Evolutionary conservation across 2,329 filamentous ascomycete genomes (phyloP).

Genomic region (Neonectria hederae): DNA sequence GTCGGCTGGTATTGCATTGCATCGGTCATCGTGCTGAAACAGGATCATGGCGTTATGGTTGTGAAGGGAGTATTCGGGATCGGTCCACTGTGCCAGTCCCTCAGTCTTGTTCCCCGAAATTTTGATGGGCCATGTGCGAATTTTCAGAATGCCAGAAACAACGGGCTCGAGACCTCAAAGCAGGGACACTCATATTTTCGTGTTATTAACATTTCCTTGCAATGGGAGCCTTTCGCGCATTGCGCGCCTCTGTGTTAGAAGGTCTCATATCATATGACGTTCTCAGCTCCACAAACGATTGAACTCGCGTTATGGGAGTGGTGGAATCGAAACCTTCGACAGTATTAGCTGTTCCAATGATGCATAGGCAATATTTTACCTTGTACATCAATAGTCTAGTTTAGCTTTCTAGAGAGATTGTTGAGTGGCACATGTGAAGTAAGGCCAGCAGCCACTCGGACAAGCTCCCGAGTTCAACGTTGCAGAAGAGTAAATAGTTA

Average conservation of each 20-base stretch:
- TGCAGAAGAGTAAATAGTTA: neutral
- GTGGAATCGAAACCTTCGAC: neutral
- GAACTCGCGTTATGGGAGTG: neutral
- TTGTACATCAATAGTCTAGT: neutral
- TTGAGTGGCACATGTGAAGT: neutral
- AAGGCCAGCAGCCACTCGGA: neutral
- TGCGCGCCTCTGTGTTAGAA: constrained; percentile 10
- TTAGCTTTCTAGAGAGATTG: neutral
- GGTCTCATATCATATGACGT: constrained; percentile 7
- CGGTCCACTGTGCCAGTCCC: constrained; percentile 16
- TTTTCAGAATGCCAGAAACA: constrained; percentile 27
- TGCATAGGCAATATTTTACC: no score
- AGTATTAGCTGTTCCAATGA: neutral
- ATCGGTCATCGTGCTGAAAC: constrained; percentile 41
- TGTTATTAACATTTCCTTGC: constrained; percentile 24
- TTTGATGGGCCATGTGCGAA: constrained; percentile 23
- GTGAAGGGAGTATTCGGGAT: constrained; percentile 25
- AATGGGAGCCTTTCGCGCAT: constrained; percentile 18
- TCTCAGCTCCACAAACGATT: neutral
- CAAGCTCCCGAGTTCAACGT: neutral
- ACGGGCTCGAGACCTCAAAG: constrained; percentile 4
- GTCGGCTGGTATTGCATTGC: constrained; percentile 44
- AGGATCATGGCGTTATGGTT: constrained; percentile 44
- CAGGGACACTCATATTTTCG: constrained; percentile 13
- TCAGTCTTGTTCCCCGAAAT: constrained; percentile 13